phyloP scores from a whole-genome alignment of 2,329 filamentous ascomycete species.

The Monosporascus sp. region DNA sequence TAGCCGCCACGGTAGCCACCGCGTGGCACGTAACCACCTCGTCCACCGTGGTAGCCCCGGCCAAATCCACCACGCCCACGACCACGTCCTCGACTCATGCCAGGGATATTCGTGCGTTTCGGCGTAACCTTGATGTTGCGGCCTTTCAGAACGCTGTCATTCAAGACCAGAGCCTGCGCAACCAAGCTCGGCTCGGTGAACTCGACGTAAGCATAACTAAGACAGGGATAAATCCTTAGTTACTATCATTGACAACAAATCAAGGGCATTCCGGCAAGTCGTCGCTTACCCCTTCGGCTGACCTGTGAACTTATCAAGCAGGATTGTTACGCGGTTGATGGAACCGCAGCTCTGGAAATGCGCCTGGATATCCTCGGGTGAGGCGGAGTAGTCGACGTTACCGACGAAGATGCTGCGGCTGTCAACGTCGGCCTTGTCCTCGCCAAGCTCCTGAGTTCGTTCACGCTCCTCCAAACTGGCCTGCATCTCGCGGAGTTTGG shows the following conservation, averaged over 20 bases:
- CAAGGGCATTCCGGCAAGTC: background rate
- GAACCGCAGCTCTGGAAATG: constrained; percentile 96
- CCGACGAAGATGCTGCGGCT: constrained; percentile 95
- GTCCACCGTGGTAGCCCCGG: constrained; percentile 46
- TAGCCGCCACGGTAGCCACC: constrained; percentile 57
- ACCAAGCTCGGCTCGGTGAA: constrained; percentile 93
- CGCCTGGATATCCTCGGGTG: constrained; percentile 95
- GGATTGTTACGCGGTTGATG: constrained; percentile 96
- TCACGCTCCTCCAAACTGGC: constrained; percentile 80
- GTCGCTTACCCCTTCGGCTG: constrained; percentile 90
- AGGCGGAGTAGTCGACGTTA: constrained; percentile 96
- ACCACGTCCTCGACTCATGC: constrained; percentile 77
- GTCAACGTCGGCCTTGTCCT: constrained; percentile 95
- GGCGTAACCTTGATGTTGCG: constrained; percentile 91
- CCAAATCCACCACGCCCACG: constrained; percentile 45
- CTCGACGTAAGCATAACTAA: constrained; percentile 96
- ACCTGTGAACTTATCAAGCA: constrained; percentile 96
- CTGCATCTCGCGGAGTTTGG: constrained; percentile 83
- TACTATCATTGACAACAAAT: background rate
- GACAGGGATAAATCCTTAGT: background rate
- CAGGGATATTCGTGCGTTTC: constrained; percentile 94
- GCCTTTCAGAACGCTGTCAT: constrained; percentile 93
- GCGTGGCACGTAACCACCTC: constrained; percentile 41
- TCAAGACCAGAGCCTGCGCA: constrained; percentile 86
- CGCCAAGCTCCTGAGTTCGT: constrained; percentile 73